A percentile compares a stretch with the other conserved stretches of the same genome.
phyloP scores from a whole-genome alignment of 2,329 filamentous ascomycete genomes.

The Cordyceps militaris region DNA sequence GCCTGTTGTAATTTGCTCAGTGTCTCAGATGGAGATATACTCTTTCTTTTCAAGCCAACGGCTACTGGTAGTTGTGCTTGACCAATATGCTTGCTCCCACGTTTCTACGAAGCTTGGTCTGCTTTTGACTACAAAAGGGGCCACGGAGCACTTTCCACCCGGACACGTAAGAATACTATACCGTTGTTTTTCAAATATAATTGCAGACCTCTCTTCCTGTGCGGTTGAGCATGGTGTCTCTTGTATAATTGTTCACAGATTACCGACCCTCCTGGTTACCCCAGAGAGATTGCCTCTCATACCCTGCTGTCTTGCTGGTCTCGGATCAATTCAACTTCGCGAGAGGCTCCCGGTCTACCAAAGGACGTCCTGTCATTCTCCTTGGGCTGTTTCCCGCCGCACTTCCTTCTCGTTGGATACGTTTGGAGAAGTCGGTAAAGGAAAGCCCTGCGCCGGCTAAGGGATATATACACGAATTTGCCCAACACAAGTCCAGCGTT shows the following conservation, averaged over 20 bases:
- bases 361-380: too few species aligned
- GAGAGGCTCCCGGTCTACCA: too few species aligned
- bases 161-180: too few species aligned
- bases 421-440: background rate
- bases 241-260: background rate
- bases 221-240: background rate
- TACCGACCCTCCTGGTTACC: background rate
- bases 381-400: too few species aligned
- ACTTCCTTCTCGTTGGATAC: too few species aligned
- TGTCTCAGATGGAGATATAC: background rate
- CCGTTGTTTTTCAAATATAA: too few species aligned
- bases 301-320: background rate
- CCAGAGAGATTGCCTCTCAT: background rate
- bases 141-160: too few species aligned
- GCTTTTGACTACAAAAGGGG: too few species aligned
- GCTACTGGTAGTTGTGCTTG: background rate
- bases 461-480: background rate
- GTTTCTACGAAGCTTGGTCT: too few species aligned
- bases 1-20: background rate
- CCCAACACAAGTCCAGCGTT: background rate
- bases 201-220: background rate
- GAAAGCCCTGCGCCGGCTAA: background rate
- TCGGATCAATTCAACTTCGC: background rate
- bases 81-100: background rate
- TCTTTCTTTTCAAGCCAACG: background rate